phyloP scores from a whole-genome alignment of 352 stramenopile species.

The Phytophthora citrophthora region DNA sequence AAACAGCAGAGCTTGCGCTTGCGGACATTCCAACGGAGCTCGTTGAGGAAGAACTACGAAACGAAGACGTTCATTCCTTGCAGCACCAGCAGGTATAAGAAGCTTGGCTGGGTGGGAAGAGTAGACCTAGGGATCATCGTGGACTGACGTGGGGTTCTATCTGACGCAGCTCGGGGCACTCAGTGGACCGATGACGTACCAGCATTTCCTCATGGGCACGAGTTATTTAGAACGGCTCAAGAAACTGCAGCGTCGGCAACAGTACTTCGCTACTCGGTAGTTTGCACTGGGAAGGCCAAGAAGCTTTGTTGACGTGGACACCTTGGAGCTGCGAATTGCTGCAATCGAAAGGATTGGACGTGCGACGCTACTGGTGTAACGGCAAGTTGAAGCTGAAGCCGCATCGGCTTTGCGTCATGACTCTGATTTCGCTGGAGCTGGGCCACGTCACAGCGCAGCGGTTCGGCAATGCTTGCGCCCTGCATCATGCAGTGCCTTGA shows the following conservation, averaged over 20 bases:
- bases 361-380: neutral
- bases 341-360: conserved; percentile 27
- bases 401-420: conserved; percentile 28
- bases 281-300: neutral
- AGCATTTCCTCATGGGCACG: conserved; percentile 59
- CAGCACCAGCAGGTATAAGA: conserved; percentile 14
- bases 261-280: conserved; percentile 8
- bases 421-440: conserved; percentile 30
- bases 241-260: conserved; percentile 27
- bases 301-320: too few species aligned
- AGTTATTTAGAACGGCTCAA: conserved; percentile 57
- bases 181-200: conserved; percentile 34
- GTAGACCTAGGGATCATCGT: neutral
- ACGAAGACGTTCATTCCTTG: neutral
- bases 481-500: neutral
- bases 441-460: conserved; percentile 17
- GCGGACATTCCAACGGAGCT: conserved; percentile 28
- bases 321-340: too few species aligned
- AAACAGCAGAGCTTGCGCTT: conserved; percentile 14
- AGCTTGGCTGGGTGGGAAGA: neutral
- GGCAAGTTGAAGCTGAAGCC: conserved; percentile 26
- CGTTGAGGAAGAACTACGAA: neutral
- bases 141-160: conserved; percentile 22
- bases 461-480: neutral
- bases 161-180: conserved; percentile 25